Evolutionary conservation across 2,329 filamentous ascomycete species (phyloP).

Genomic region (Phaeoacremonium minimum): DNA sequence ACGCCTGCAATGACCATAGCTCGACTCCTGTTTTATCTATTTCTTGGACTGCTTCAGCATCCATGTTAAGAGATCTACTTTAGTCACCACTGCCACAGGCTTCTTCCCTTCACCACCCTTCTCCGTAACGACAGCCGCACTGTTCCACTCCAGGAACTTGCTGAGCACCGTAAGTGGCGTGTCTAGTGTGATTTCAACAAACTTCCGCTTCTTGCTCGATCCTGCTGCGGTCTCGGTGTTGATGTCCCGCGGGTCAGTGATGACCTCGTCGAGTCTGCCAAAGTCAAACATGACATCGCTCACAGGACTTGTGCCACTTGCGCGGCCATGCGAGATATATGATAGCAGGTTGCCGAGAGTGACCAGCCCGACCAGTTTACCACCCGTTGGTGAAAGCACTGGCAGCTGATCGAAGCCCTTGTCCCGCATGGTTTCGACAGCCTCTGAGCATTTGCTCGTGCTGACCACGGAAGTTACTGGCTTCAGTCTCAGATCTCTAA

Average conservation of each 20-base stretch:
- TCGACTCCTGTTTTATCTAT: too few relatives aligned
- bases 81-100: conserved; percentile 88
- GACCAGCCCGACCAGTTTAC: conserved; percentile 81
- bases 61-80: conserved; percentile 92
- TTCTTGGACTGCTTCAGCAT: conserved; percentile 65
- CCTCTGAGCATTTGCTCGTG: conserved; percentile 71
- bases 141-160: conserved; percentile 98
- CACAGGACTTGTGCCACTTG: conserved; percentile 68
- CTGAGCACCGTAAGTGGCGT: conserved; percentile 80
- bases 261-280: conserved; percentile 76
- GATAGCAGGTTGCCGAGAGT: conserved; percentile 92
- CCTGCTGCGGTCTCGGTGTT: conserved; percentile 27
- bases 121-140: conserved; percentile 90
- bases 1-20: too few relatives aligned
- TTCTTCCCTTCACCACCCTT: conserved; percentile 55
- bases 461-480: conserved; percentile 82
- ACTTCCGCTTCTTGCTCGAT: conserved; percentile 58
- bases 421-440: conserved; percentile 97
- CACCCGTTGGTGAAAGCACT: conserved; percentile 67
- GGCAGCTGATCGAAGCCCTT: conserved; percentile 97
- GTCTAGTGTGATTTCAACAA: conserved; percentile 90
- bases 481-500: conserved; percentile 81
- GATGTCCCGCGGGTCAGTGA: conserved; percentile 77
- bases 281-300: conserved; percentile 97
- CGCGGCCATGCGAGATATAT: conserved; percentile 81